Evolutionary conservation across 148 eudicot genomes (phyloP), one percentile per base, ranked within the genome.

Genomic region (Cornus suecica): DNA sequence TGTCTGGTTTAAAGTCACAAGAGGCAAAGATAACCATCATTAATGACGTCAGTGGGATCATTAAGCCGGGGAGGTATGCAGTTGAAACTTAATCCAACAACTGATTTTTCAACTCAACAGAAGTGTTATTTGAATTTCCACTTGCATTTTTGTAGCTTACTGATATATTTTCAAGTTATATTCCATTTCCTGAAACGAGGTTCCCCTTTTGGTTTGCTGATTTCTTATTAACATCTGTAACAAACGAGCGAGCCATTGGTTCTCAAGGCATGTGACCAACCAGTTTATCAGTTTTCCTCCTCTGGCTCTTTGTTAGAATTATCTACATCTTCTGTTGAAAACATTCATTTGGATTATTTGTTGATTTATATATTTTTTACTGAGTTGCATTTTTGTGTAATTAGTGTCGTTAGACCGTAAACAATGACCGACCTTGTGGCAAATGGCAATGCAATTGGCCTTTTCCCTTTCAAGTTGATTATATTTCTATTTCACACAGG

Each of bases 51-150:
- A 89, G 86, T 71, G 97, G 97, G 54, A 77, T 86, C 63, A 82
- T 89, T 72, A 89, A 86, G 84, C 95, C 95, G 48, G 89, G 93
- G 78, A 90, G 97, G 95, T 92, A 74, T 74, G 69, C 27, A 13
- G 30, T 25, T 7, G 56, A 64, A 37, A 25, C 45, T 66, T 16
- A 5, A 48, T 10, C 1, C 8, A 8, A 10, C 2, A 5, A 34
- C 41, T 34, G 8, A 34, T 34, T 34, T 34, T 34, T 48, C 18
- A 13, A 13, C 54, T 48, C 54, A 15, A 15, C 18, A 48, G 1
- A 7, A 45, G 34, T 32, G 34, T 32, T 32, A 32, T 45, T 45
- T 11, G 13, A 45, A 45, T 13, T 45, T 13, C 54, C 18, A 48
- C 54, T 48, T 48, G 54, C 54, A 48, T 48, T 48, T 4, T 3